Evolutionary conservation across 257 asterid species (phyloP).

Genomic region (Ballota nigra): DNA sequence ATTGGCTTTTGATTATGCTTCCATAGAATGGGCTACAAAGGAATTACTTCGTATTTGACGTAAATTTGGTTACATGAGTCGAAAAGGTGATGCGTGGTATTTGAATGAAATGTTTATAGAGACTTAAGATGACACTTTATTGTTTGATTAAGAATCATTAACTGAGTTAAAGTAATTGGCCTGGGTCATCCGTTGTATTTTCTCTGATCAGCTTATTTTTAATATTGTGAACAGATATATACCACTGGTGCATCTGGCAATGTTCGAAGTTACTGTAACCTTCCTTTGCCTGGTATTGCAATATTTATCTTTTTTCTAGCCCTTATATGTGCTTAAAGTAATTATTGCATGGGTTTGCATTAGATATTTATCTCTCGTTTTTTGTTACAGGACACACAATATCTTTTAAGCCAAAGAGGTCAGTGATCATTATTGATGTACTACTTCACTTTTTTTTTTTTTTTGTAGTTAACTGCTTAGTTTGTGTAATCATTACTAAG

Average conservation of each 20-base stretch:
- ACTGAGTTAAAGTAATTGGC: not conserved
- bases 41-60: too few relatives aligned
- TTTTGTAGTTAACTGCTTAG: too few relatives aligned
- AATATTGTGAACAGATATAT: conserved; percentile 46
- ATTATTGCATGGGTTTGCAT: not conserved
- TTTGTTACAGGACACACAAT: conserved; percentile 48
- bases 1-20: too few relatives aligned
- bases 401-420: conserved; percentile 23
- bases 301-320: not conserved
- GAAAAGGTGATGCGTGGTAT: not conserved
- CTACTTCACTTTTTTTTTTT: too few relatives aligned
- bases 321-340: not conserved
- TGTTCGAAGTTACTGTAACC: conserved; percentile 45
- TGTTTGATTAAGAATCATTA: conserved; percentile 3
- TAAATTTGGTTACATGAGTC: not conserved
- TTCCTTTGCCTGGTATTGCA: conserved; percentile 49
- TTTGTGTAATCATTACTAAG: too few relatives aligned
- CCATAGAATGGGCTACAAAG: too few relatives aligned
- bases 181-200: conserved; percentile 6
- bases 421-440: too few relatives aligned
- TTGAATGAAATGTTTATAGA: not conserved
- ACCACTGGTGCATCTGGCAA: conserved; percentile 34
- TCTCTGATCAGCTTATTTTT: too few relatives aligned
- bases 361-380: not conserved
- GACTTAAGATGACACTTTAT: not conserved